These are phyloP conservation scores for Nannochloris sp. DNA, from an alignment of 139 green algal species.

Conservation along the genomic window DNA sequence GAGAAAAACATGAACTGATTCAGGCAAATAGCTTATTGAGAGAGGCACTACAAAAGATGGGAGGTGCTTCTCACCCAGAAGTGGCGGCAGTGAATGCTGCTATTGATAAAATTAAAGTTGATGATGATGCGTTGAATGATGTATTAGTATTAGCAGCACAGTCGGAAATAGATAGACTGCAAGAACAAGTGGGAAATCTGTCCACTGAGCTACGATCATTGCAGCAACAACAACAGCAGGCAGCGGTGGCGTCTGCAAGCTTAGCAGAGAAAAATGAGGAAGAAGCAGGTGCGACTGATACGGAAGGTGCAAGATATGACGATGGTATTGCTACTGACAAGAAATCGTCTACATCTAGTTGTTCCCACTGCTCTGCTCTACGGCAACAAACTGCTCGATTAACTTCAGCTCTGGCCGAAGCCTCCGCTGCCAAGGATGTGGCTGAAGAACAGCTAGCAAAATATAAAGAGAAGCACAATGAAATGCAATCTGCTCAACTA, in stretches of 20 bases:
- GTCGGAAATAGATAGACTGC: conserved; percentile 12
- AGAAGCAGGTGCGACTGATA: not conserved
- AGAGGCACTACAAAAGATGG: conserved; percentile 8
- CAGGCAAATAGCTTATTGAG: conserved; percentile 22
- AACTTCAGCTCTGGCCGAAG: conserved; percentile 3
- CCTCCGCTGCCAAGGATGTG: not conserved
- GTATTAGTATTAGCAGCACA: conserved; percentile 6
- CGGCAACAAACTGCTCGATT: not conserved
- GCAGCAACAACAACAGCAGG: conserved; percentile 8
- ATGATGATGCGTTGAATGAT: conserved; percentile 14
- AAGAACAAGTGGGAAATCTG: not conserved
- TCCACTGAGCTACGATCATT: conserved; percentile 2
- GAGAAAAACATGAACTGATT: conserved; percentile 30
- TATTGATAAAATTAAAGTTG: conserved; percentile 9
- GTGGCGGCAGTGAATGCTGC: not conserved
- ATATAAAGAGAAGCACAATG: conserved; percentile 10
- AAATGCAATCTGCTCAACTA: conserved; percentile 16
- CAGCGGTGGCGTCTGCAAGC: not conserved
- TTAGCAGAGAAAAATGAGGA: not conserved
- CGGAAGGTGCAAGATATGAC: not conserved
- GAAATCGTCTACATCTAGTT: too few relatives aligned
- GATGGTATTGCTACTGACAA: too few relatives aligned
- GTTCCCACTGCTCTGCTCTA: not conserved
- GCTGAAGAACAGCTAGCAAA: not conserved
- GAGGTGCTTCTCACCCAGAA: not conserved